phyloP scores from a whole-genome alignment of 805 yeast genomes.

The Candida ipomoeae region DNA sequence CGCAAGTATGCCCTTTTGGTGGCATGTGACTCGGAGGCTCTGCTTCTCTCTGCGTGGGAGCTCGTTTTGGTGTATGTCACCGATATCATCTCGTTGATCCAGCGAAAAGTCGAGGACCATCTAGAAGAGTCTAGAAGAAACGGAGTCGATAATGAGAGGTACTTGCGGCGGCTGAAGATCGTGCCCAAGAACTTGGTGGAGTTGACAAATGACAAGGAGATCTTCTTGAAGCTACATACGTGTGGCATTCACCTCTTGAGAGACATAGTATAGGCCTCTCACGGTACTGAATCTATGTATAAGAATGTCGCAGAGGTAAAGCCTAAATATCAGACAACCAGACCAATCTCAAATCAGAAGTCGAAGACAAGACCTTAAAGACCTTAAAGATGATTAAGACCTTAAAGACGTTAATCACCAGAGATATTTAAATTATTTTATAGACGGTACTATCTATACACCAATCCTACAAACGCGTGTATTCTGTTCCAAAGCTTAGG shows the following conservation, averaged over 20 bases:
- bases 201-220: conserved; percentile 48
- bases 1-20: conserved; percentile 61
- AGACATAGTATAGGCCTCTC: conserved; percentile 6
- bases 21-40: conserved; percentile 51
- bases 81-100: conserved; percentile 21
- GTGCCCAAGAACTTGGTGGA: conserved; percentile 54
- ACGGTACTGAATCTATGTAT: too few relatives aligned
- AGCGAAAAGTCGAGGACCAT: conserved; percentile 16
- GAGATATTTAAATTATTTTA: too few relatives aligned
- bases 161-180: conserved; percentile 52
- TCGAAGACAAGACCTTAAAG: not conserved
- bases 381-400: too few relatives aligned
- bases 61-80: conserved; percentile 37
- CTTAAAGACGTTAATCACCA: not conserved
- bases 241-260: conserved; percentile 52
- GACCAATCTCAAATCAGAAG: too few relatives aligned
- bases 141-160: conserved; percentile 43
- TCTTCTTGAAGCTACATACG: conserved; percentile 56
- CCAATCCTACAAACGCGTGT: too few relatives aligned
- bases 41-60: conserved; percentile 53
- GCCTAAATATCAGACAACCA: too few relatives aligned
- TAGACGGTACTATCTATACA: too few relatives aligned
- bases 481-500: not conserved
- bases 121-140: conserved; percentile 10
- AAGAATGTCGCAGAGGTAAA: too few relatives aligned